Base-by-base conservation (phyloP, 192 early-diverging fungal genomes). In the Cladochytrium replicatum region DNA sequence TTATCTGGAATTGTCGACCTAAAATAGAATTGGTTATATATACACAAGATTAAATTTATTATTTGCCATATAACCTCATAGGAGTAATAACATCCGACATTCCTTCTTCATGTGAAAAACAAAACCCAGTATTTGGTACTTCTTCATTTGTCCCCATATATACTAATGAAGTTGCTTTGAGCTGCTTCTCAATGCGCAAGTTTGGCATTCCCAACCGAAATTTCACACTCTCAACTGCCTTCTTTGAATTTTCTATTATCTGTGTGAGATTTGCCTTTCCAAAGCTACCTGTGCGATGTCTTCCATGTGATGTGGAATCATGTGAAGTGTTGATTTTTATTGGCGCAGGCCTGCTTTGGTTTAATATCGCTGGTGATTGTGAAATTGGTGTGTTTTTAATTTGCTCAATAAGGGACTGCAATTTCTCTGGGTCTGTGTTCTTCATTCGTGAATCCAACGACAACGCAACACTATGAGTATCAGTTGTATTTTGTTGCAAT, bases 71-170 rank as follows among this genome's bases (percentile, higher is more conserved):
- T 44, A 13, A 44, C 43, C 43, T 44, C 22, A 37, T 52, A 9
- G 74, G 74, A 4, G 69, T 72, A 27, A 76, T 76, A 40, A 76
- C 38, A 30, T 64, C 57, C 13, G 40, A 37, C 74, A 76, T 76
- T 8, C 74, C 74, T n/a, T 40, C 52, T 19, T 67, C 74, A 40
- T 76, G 74, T 5, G 67, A 70, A 42, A 76, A 76, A 29, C 58
- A 58, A 54, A 72, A 76, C 1, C 74, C 74, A 6, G 50, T 64
- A 41, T 76, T 73, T n/a, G 63, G 54, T 22, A 56, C 26, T 11
- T 57, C 50, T 17, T 50, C 59, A 6, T 67, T 40, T 3, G 50
- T 46, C 2, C 73, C 73, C 74, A 76, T 76, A 41, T 61, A 76
- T 25, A 72, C 65, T 13, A 76, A 43, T 25, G 53, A 57, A 6